Percentiles rank a stretch among this genome's conserved stretches.
Evolutionary conservation across 2,329 filamentous ascomycete species (phyloP).

Genomic region (Stagonosporopsis vannaccii): DNA sequence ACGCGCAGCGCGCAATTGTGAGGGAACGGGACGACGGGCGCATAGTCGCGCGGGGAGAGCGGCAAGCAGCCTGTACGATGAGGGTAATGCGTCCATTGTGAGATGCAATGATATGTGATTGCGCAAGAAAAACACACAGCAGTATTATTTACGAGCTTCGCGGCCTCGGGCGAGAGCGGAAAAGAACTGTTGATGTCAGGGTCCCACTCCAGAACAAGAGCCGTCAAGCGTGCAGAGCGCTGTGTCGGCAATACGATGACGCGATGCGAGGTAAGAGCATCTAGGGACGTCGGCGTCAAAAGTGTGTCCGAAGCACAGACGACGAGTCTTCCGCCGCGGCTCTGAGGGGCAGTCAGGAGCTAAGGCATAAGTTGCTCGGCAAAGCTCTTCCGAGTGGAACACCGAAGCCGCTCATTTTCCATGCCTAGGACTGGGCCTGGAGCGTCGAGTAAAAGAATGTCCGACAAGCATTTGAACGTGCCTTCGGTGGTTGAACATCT

Average conservation of each 20-base stretch:
- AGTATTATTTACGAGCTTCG: constrained; percentile 10
- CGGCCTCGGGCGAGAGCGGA: constrained; percentile 9
- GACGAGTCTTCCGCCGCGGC: not conserved
- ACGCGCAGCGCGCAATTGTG: constrained; percentile 33
- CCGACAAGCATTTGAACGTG: not conserved
- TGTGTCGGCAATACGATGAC: constrained; percentile 12
- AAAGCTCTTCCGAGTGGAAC: not conserved
- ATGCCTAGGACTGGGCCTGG: not conserved
- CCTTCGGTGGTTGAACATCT: constrained; percentile 1
- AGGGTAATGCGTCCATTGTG: constrained; percentile 41
- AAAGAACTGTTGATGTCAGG: constrained; percentile 12
- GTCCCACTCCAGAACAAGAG: constrained; percentile 17
- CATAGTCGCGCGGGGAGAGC: constrained; percentile 39
- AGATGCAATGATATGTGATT: constrained; percentile 4
- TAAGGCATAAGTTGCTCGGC: constrained; percentile 13
- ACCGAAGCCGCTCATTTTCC: constrained; percentile 1
- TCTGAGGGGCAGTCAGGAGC: constrained; percentile 13
- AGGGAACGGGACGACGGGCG: constrained; percentile 36
- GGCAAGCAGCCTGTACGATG: constrained; percentile 40
- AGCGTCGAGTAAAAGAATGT: constrained; percentile 2
- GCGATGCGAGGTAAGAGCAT: constrained; percentile 10
- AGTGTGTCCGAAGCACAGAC: constrained; percentile 14
- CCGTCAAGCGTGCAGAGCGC: constrained; percentile 9
- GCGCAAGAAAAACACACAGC: constrained; percentile 5
- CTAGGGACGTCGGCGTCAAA: constrained; percentile 12